Conservation (phyloP, 176 grass and related monocot species). For the Oryza nivara region DNA sequence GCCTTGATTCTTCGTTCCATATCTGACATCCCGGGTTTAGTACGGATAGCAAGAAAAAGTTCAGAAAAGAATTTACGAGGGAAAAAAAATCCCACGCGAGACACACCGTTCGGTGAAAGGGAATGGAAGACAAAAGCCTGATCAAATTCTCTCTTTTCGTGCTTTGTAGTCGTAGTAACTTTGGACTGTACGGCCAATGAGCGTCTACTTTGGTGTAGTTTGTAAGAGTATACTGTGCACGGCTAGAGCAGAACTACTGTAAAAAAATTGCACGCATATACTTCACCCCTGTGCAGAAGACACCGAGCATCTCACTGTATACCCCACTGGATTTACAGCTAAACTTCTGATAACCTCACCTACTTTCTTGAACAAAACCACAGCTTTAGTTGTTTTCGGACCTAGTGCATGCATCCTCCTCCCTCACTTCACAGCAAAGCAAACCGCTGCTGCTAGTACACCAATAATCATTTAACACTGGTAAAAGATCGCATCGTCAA, state of each 20-base stretch:
- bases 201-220: not conserved
- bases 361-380: not conserved
- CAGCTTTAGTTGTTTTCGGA: not conserved
- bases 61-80: not conserved
- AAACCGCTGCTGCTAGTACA: not conserved
- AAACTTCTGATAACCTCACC: constrained; percentile 23
- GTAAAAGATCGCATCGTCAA: constrained; percentile 1
- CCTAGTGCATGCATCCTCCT: not conserved
- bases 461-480: not conserved
- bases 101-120: not conserved
- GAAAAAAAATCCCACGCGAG: not conserved
- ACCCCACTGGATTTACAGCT: constrained; percentile 23
- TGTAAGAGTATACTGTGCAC: too few species aligned
- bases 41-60: not conserved
- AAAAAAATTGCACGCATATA: constrained; percentile 6
- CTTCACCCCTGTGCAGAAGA: constrained; percentile 17
- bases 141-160: not conserved
- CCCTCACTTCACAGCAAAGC: not conserved
- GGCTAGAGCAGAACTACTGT: not conserved
- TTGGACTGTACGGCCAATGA: not conserved
- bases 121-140: not conserved
- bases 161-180: not conserved
- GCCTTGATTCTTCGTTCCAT: not conserved
- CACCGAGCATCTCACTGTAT: constrained; percentile 15
- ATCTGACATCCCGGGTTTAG: not conserved